Base-by-base conservation (phyloP, 129 eudicot genomes). In the Dittrichia graveolens region DNA sequence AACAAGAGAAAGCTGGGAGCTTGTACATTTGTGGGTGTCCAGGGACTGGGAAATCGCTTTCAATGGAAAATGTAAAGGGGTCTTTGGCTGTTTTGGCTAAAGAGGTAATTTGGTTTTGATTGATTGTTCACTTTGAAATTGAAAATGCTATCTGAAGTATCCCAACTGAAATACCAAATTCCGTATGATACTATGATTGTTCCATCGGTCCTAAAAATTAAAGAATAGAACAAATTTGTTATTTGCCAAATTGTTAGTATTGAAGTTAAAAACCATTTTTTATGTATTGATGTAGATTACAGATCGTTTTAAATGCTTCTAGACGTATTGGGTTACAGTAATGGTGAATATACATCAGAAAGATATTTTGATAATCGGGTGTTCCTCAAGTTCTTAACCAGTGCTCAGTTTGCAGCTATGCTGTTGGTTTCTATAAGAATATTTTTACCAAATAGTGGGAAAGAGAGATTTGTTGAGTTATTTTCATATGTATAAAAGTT, bases 21-120 rank as follows among this genome's bases (percentile, higher is more conserved):
- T 79, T 92, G 77, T 92, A 89, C 75, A 68, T 83, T 6, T 92
- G 98, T 82, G 98, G 98, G 2, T 83, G 91, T 47, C 96, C 98
- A 0, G 98, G 98, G 74, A 92, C 96, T 15, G 98, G 96, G 13
- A 92, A 92, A 78, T 85, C 98, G n/a, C 80, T 92, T 64, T 84
- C 89, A 16, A 85, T 91, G 91, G 99, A 91, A 35, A 95, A 86
- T 65, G 88, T 91, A 41, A 91, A 81, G 71, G 82, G 75, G 41
- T 74, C 73, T 38, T 74, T 95, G 34, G 63, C 82, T 65, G 49
- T 73, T 73, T 95, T 97, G 97, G 79, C 94, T 52, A 85, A 86
- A 71, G 88, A 95, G 97, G 99, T 95, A 79, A 55, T 57, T 13
- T 72, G 54, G 11, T 50, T 78, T 41, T 41, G 6, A 66, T 44